Conservation (phyloP, 2,329 filamentous ascomycete species). For the Stagonosporopsis rhizophila region DNA sequence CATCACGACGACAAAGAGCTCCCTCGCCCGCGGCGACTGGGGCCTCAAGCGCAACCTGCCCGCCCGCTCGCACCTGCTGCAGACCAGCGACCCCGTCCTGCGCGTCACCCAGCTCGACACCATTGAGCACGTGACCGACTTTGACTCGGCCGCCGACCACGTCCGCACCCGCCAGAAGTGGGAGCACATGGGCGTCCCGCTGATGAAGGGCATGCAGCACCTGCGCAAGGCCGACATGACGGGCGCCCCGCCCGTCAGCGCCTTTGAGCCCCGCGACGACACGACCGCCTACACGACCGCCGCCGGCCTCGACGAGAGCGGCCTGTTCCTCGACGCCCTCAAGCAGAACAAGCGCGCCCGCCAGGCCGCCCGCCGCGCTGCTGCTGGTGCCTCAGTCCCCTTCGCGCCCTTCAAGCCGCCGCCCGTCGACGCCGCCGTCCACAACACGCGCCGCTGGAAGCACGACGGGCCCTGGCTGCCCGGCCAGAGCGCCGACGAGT, state of each 20-base stretch:
- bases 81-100: conserved; percentile 73
- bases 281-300: conserved; percentile 40
- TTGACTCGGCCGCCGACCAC: conserved; percentile 82
- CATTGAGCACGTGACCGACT: conserved; percentile 88
- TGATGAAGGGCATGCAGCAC: conserved; percentile 57
- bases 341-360: conserved; percentile 29
- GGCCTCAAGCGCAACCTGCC: conserved; percentile 88
- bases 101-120: conserved; percentile 82
- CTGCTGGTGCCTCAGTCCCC: background rate
- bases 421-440: conserved; percentile 29
- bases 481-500: conserved; percentile 63
- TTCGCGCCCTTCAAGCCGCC: conserved; percentile 34
- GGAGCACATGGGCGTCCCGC: conserved; percentile 78
- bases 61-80: conserved; percentile 70
- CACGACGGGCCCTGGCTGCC: conserved; percentile 66
- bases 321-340: conserved; percentile 35
- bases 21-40: conserved; percentile 84
- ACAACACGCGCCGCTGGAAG: conserved; percentile 58
- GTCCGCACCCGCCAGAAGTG: conserved; percentile 83
- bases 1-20: conserved; percentile 77
- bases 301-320: conserved; percentile 36
- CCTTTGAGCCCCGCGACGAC: conserved; percentile 45
- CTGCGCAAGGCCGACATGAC: conserved; percentile 29
- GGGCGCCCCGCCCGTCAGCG: conserved; percentile 24
- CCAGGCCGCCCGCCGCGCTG: conserved; percentile 24